Conservation (phyloP, 768 basidiomycete species). For the Hypsizygus marmoreus region DNA sequence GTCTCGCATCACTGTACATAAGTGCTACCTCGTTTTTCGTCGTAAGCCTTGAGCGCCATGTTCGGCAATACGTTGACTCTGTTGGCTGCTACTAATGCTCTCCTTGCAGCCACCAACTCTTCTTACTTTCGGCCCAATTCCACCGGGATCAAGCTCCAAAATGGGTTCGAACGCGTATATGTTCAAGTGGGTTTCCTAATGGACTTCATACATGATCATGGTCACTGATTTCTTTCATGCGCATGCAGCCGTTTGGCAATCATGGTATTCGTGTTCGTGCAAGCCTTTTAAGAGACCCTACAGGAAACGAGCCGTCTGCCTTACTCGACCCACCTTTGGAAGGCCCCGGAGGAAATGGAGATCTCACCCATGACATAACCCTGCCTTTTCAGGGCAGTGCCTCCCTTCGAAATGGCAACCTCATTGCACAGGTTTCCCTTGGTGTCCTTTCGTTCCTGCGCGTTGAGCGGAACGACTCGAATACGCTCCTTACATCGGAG, state of each 20-base stretch:
- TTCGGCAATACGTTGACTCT: neutral
- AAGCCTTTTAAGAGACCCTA: conserved; percentile 34
- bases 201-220: neutral
- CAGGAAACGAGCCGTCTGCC: conserved; percentile 33
- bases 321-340: conserved; percentile 38
- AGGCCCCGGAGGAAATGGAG: conserved; percentile 31
- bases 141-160: conserved; percentile 35
- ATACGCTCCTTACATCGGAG: conserved; percentile 28
- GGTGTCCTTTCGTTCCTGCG: conserved; percentile 33
- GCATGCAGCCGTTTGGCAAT: conserved; percentile 35
- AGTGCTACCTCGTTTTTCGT: neutral
- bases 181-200: conserved; percentile 27
- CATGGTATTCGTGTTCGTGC: conserved; percentile 38
- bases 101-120: conserved; percentile 3
- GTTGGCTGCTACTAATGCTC: neutral
- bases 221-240: neutral
- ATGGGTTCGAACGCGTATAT: conserved; percentile 35
- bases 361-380: conserved; percentile 29
- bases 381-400: conserved; percentile 30
- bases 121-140: conserved; percentile 30
- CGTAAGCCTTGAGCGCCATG: neutral
- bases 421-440: conserved; percentile 24
- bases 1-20: neutral
- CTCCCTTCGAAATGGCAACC: conserved; percentile 33
- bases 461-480: conserved; percentile 28